Percentiles rank a stretch among this genome's conserved stretches.
Conservation (phyloP, 495 filamentous ascomycete genomes). For the Lineolata rhizophorae region DNA sequence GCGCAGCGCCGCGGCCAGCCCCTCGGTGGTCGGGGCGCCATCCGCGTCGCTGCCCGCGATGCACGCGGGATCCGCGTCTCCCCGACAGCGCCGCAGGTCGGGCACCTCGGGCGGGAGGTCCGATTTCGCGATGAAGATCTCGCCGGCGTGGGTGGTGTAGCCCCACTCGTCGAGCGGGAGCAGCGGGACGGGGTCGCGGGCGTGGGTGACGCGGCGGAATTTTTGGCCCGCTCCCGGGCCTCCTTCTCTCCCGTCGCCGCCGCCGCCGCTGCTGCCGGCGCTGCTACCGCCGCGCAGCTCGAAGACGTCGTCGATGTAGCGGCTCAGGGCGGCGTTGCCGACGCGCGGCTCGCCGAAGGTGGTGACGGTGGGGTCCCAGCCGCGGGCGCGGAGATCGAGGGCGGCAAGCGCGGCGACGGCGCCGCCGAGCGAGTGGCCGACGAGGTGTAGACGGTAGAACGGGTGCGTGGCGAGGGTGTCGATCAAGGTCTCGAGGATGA, state of each 20-base stretch:
- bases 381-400: slow-evolving; percentile 45
- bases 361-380: slow-evolving; percentile 54
- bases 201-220: slow-evolving; percentile 69
- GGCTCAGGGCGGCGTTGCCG: slow-evolving; percentile 50
- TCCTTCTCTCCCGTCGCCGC: slow-evolving; percentile 9
- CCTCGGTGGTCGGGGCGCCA: not conserved
- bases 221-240: no score
- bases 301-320: slow-evolving; percentile 49
- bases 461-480: slow-evolving; percentile 34
- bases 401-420: slow-evolving; percentile 77
- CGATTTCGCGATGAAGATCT: slow-evolving; percentile 60
- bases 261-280: slow-evolving; percentile 6
- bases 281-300: slow-evolving; percentile 17
- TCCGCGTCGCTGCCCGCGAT: slow-evolving; percentile 38
- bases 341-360: slow-evolving; percentile 85
- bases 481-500: slow-evolving; percentile 37
- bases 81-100: slow-evolving; percentile 51
- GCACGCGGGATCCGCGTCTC: slow-evolving; percentile 48
- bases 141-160: slow-evolving; percentile 61
- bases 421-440: slow-evolving; percentile 83
- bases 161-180: slow-evolving; percentile 76
- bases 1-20: no score
- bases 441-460: slow-evolving; percentile 47
- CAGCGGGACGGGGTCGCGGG: slow-evolving; percentile 71
- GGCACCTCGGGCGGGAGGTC: slow-evolving; percentile 38